phyloP scores from a whole-genome alignment of 495 filamentous ascomycete genomes.

The Penicillium lagena region DNA sequence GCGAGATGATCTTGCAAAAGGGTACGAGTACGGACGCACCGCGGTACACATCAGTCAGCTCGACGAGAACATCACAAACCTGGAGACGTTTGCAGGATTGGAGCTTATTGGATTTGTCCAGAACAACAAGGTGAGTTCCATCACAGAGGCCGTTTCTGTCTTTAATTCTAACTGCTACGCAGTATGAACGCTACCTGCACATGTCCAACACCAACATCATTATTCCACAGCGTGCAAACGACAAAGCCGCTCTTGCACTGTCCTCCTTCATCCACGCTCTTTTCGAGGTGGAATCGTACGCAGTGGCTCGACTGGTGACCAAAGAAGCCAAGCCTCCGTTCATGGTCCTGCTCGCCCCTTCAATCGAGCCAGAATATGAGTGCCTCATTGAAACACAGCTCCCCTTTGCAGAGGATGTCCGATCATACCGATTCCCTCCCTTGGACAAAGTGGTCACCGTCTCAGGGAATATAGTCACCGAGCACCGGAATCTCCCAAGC shows the following conservation, averaged over 20 bases:
- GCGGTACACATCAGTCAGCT: conserved; percentile 81
- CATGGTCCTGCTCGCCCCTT: conserved; percentile 76
- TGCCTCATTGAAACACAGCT: conserved; percentile 86
- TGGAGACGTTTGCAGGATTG: conserved; percentile 68
- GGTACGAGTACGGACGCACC: conserved; percentile 90
- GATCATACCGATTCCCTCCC: conserved; percentile 83
- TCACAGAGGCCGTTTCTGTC: too few relatives aligned
- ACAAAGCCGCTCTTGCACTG: conserved; percentile 69
- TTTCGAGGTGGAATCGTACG: conserved; percentile 79
- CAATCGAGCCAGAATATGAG: conserved; percentile 76
- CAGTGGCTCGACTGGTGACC: conserved; percentile 75
- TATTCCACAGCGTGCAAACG: conserved; percentile 65
- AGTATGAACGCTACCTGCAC: conserved; percentile 82
- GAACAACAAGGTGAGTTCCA: conserved; percentile 53
- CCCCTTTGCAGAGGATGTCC: conserved; percentile 90
- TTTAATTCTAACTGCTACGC: neutral
- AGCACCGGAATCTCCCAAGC: conserved; percentile 85
- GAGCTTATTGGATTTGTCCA: conserved; percentile 84
- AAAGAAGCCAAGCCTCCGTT: conserved; percentile 74
- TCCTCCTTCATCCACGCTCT: conserved; percentile 89
- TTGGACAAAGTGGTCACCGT: conserved; percentile 83
- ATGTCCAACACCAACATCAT: conserved; percentile 74
- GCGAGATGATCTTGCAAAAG: conserved; percentile 79
- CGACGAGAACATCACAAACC: conserved; percentile 72
- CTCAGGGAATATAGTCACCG: conserved; percentile 73